Conservation (phyloP, 2,329 filamentous ascomycete species). For the Botrytis aclada region DNA sequence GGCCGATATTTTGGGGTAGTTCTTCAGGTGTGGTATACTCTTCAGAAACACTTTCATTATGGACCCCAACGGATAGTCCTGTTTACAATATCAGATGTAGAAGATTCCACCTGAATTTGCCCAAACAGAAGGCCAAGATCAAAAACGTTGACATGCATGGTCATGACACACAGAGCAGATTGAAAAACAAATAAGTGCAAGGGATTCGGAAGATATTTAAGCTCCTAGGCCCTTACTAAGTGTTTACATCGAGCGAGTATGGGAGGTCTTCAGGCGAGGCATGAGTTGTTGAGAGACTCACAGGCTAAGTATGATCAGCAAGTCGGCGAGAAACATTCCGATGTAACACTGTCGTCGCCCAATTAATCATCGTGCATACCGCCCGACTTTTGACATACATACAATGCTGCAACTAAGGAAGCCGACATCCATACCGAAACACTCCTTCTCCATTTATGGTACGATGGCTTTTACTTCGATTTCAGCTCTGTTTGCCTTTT, state of each 20-base stretch:
- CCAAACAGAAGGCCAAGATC: neutral
- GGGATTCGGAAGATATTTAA: neutral
- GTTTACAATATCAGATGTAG: neutral
- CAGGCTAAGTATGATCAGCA: neutral
- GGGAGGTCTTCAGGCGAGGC: neutral
- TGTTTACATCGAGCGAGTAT: neutral
- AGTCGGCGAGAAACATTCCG: neutral
- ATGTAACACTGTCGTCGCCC: neutral
- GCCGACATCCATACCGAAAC: too few species aligned
- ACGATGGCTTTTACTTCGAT: too few species aligned
- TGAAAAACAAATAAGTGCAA: neutral
- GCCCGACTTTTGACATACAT: neutral
- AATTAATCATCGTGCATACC: neutral
- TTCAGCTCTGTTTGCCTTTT: too few species aligned
- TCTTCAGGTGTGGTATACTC: neutral
- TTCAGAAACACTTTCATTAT: neutral
- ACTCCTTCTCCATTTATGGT: too few species aligned
- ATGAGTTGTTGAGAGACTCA: neutral
- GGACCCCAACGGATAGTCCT: too few species aligned
- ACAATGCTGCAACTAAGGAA: too few species aligned
- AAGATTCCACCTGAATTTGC: neutral
- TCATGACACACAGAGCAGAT: neutral
- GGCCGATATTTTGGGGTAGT: neutral
- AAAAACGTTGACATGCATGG: neutral
- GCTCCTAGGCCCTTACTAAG: neutral